Base-by-base conservation (phyloP, 371 early-diverging fungal genomes). In the Apophysomyces trapeziformis region DNA sequence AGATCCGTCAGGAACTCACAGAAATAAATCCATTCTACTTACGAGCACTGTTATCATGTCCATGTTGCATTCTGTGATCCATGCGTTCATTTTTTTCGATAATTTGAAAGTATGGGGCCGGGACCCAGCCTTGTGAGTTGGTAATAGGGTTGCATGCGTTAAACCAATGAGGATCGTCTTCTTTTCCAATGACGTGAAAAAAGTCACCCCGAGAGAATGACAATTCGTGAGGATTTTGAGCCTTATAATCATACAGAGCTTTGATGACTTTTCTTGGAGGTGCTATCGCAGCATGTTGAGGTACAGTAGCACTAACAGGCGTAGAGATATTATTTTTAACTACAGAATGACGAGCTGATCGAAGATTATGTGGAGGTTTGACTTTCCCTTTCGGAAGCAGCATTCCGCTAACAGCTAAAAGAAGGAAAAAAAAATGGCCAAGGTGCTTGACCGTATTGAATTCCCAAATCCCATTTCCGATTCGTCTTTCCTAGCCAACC, bases 181-280 rank as follows among this genome's bases (percentile, higher is more conserved):
- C 93, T 75, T 89, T 86, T 44, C 90, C 92, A 32, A 90, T 84
- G 16, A 96, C 96, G 76, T 92, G 93, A 79, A 95, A 95, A 70
- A 95, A 95, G 66, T 96, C 97, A 58, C 96, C 97, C 58, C 84
- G 84, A 46, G 76, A 65, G 71, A 95, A 96, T 12, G 92, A 87
- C 3, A 96, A 79, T 72, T 95, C 94, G 26, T 87, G 83, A 35
- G 80, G 78, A 43, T 78, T 82, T 60, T 82, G 75, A 6, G 92
- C 88, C 16, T 80, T 74, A 68, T 93, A 94, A 77, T 90, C 88
- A 66, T 85, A 87, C 16, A 88, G 76, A 9, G 95, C 94, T 65
- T 89, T 92, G 76, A 96, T 90, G 70, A 96, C 92, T 69, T 91
- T 93, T 72, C 92, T 93, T 1, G 96, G 96, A 14, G 73, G 67